Conservation (phyloP, 2,329 filamentous ascomycete genomes). For the Trichoderma koningii region DNA sequence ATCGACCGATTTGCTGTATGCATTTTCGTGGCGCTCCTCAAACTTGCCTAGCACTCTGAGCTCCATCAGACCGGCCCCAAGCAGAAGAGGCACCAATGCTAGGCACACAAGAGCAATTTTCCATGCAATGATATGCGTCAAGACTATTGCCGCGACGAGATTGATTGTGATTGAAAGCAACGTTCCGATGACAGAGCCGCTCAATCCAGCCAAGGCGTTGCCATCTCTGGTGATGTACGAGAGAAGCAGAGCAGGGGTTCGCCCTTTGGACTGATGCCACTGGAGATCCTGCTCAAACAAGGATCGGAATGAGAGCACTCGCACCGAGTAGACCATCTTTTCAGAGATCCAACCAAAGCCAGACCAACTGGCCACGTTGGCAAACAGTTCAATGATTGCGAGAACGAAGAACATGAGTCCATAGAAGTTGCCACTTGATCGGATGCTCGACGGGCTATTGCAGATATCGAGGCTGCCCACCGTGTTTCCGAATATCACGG, state of each 20-base stretch:
- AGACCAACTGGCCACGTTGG: slow-evolving; percentile 56
- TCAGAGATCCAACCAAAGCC: slow-evolving; percentile 52
- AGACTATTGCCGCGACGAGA: slow-evolving; percentile 62
- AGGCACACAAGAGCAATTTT: slow-evolving; percentile 69
- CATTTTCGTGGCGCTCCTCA: slow-evolving; percentile 59
- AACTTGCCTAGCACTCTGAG: slow-evolving; percentile 59
- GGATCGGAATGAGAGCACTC: slow-evolving; percentile 60
- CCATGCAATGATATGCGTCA: slow-evolving; percentile 70
- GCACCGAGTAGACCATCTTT: slow-evolving; percentile 59
- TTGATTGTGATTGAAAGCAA: slow-evolving; percentile 65
- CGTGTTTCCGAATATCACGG: slow-evolving; percentile 46
- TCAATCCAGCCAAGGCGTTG: slow-evolving; percentile 62
- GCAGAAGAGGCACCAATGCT: slow-evolving; percentile 62
- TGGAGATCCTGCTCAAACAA: slow-evolving; percentile 64
- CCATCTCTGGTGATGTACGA: slow-evolving; percentile 67
- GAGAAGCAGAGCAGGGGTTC: slow-evolving; percentile 60
- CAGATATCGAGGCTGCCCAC: slow-evolving; percentile 46
- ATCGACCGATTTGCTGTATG: slow-evolving; percentile 61
- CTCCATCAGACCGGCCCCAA: slow-evolving; percentile 66
- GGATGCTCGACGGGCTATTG: slow-evolving; percentile 39
- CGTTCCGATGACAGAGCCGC: slow-evolving; percentile 66
- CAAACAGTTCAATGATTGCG: slow-evolving; percentile 47
- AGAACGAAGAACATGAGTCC: slow-evolving; percentile 52
- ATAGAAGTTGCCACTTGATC: slow-evolving; percentile 44
- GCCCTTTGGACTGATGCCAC: slow-evolving; percentile 65